phyloP scores from a whole-genome alignment of 2,329 filamentous ascomycete genomes.

The Stachybotrys chartarum region DNA sequence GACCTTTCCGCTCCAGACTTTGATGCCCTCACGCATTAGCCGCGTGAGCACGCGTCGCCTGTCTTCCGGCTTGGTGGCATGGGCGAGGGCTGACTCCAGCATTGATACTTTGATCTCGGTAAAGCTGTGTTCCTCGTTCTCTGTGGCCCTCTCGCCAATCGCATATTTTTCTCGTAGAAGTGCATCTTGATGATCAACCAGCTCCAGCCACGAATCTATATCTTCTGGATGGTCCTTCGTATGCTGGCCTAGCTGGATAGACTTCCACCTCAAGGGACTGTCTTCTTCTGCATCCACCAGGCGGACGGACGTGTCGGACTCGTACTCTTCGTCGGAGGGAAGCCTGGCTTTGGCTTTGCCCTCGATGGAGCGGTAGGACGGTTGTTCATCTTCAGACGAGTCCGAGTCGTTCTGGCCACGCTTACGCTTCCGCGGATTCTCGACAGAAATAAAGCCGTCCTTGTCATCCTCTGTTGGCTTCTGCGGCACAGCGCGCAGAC shows the following conservation, averaged over 20 bases:
- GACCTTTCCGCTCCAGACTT: conserved; percentile 62
- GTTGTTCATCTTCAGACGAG: conserved; percentile 36
- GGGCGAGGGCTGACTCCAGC: conserved; percentile 67
- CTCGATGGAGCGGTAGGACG: conserved; percentile 60
- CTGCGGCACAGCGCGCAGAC: conserved; percentile 24
- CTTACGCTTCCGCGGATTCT: conserved; percentile 34
- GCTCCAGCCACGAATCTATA: conserved; percentile 64
- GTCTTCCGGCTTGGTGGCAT: conserved; percentile 37
- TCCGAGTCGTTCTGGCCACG: conserved; percentile 20
- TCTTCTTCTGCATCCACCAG: conserved; percentile 24
- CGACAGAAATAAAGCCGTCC: conserved; percentile 43
- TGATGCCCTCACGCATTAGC: conserved; percentile 66
- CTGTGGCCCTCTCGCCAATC: conserved; percentile 36
- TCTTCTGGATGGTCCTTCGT: conserved; percentile 62
- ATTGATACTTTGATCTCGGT: conserved; percentile 76
- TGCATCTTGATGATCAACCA: conserved; percentile 72
- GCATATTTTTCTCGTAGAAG: conserved; percentile 48
- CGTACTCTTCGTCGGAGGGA: conserved; percentile 40
- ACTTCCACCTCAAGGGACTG: conserved; percentile 43
- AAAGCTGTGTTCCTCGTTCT: conserved; percentile 59
- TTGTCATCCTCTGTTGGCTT: conserved; percentile 14
- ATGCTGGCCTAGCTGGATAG: conserved; percentile 53
- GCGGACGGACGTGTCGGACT: conserved; percentile 34
- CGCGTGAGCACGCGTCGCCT: conserved; percentile 57
- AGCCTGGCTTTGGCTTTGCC: conserved; percentile 49